Evolutionary conservation across 2,329 filamentous ascomycete genomes (phyloP), one percentile per base, ranked within the genome.

Genomic region (Trichoderma cornu-damae): DNA sequence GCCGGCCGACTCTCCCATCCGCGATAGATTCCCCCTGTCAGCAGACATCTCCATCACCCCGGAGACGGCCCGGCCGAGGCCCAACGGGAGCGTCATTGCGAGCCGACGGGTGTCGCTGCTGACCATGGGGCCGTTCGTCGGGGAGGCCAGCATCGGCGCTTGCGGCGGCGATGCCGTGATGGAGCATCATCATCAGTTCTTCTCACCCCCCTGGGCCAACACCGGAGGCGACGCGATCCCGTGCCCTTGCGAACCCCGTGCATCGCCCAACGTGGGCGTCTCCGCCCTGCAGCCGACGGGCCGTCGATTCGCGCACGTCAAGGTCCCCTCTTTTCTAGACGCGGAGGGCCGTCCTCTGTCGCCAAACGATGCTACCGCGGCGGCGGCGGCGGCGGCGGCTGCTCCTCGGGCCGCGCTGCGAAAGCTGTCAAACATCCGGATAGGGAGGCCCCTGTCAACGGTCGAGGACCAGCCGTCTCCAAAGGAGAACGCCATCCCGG

Each of bases 381-480:
- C 30, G 14, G 43, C n/a, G n/a, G n/a, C n/a, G n/a, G 55, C 60
- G 4, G 59, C 55, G 59, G 22, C 51, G 30, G 6, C 30, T 11
- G 43, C 61, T 6, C 47, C 59, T n/a, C 67, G 68, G 46, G 42
- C 60, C 6, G 46, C 61, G 12, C 65, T 74, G 46, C 73, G 72
- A 35, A 69, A 71, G 14, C 78, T 80, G 2, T 76, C 78, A 1
- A 72, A 76, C 0, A 67, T 82, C 37, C 68, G 74, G 24, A 73
- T 77, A 59, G 75, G 79, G 1, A 74, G 79, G 5, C 79, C 80
- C 1, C 68, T 83, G 8, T 84, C 81, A 1, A 75, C 80, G 46
- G 79, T 83, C 2, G 68, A 77, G 51, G 81, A 84, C 58, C 75
- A 80, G 44, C 79, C 79, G 0, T 80, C 80, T 0, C 77, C 78